Evolutionary conservation across 164 flowering plant genomes (phyloP), one percentile per base, ranked within the genome.

Genomic region (Chloranthus sessilifolius): DNA sequence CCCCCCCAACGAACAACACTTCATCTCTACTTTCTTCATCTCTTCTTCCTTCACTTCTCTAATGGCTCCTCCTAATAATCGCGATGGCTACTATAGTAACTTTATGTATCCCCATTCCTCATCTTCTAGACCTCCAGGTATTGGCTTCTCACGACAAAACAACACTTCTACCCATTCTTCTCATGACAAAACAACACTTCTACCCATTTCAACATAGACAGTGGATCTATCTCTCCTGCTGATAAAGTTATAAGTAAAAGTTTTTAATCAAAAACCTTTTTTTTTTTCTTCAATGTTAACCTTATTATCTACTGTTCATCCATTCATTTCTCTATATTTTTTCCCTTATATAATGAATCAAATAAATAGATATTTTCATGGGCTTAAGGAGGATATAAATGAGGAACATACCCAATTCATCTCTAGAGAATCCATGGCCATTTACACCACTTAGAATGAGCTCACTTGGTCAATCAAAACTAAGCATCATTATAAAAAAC

Each of bases 211-310:
- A 53, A 55, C 43, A 43, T 69, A 46, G 63, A 59, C 41, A 52
- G 67, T 56, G 64, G 55, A n/a, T 48, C 74, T 23, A 49, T 42
- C 58, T 48, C 59, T 23, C 61, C 53, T 5, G 31, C 58, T 27
- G 64, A 59, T 15, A 69, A 57, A 27, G 75, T 70, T 42, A n/a
- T n/a, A n/a, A n/a, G n/a, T 73, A 53, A 67, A 70, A 73, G 80
- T 75, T n/a, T n/a, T n/a, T n/a, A n/a, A n/a, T n/a, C n/a, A n/a
- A n/a, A n/a, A n/a, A n/a, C n/a, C n/a, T n/a, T 58, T 19, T 1
- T 12, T 34, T 38, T n/a, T 25, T 55, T 12, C 24, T 53, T 39
- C 45, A 67, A n/a, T n/a, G n/a, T n/a, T n/a, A n/a, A n/a, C n/a
- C n/a, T n/a, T n/a, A n/a, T n/a, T n/a, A n/a, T n/a, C n/a, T n/a